Conservation (phyloP, 768 basidiomycete genomes). For the Psilocybe cubensis region DNA sequence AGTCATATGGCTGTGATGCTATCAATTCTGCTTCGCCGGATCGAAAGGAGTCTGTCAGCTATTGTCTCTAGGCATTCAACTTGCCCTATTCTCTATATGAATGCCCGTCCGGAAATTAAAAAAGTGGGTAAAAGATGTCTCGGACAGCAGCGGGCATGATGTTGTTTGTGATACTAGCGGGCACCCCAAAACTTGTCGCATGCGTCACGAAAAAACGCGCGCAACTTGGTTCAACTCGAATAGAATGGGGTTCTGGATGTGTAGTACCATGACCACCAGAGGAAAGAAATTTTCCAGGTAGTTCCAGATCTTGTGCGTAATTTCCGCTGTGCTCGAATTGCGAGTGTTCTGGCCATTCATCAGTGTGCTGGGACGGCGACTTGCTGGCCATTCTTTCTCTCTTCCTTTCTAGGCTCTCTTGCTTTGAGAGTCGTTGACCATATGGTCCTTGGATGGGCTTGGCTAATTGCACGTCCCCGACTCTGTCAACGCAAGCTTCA, state of each 20-base stretch:
- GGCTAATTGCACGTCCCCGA: neutral
- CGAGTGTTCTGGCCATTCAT: no score
- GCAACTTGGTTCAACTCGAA: neutral
- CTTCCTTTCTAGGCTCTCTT: neutral
- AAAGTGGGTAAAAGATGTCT: neutral
- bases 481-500: neutral
- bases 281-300: conserved; percentile 6
- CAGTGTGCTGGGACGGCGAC: neutral
- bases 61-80: conserved; percentile 4
- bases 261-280: conserved; percentile 5
- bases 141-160: conserved; percentile 1
- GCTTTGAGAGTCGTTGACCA: neutral
- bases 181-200: conserved; percentile 12
- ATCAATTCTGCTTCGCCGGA: conserved; percentile 13
- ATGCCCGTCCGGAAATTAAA: conserved; percentile 3
- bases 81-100: conserved; percentile 6
- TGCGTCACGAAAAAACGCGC: neutral
- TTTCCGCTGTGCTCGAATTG: conserved; percentile 7
- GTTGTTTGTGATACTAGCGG: neutral
- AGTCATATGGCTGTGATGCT: conserved; percentile 5
- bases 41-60: neutral
- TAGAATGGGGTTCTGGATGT: neutral
- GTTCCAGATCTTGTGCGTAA: conserved; percentile 6
- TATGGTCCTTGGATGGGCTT: neutral
- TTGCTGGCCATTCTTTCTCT: neutral